These are phyloP conservation scores for Aureobasidium sp. DNA, from an alignment of 2,329 filamentous ascomycete genomes.

Conservation along the genomic window DNA sequence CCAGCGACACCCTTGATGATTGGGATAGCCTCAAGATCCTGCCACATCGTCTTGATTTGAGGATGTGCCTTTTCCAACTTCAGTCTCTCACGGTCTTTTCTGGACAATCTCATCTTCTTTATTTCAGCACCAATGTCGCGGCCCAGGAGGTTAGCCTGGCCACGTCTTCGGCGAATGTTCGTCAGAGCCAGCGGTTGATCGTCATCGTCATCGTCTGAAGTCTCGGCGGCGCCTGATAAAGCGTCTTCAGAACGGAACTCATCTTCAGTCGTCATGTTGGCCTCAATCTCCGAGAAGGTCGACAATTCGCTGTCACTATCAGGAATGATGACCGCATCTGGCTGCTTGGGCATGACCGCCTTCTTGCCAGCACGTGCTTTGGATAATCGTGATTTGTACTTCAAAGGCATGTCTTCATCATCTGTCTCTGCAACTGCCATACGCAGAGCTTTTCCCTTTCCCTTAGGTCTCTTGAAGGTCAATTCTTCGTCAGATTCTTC, in stretches of 20 bases:
- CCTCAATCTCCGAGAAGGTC: constrained; percentile 30
- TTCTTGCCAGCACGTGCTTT: constrained; percentile 18
- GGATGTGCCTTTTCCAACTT: constrained; percentile 73
- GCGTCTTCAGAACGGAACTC: constrained; percentile 21
- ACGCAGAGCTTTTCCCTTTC: neutral
- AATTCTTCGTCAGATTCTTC: constrained; percentile 8
- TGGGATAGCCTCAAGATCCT: constrained; percentile 60
- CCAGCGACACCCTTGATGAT: constrained; percentile 58
- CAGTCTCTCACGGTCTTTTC: constrained; percentile 46
- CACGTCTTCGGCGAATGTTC: neutral
- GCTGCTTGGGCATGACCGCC: neutral
- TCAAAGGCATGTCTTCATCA: constrained; percentile 20
- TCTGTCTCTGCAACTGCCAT: constrained; percentile 22
- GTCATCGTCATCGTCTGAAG: constrained; percentile 28
- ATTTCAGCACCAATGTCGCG: constrained; percentile 13
- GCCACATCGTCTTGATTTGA: constrained; percentile 77
- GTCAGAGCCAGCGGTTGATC: constrained; percentile 21
- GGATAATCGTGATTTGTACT: constrained; percentile 7
- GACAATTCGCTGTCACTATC: constrained; percentile 37
- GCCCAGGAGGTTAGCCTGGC: neutral
- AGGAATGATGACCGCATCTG: constrained; percentile 22
- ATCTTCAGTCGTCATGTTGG: constrained; percentile 29
- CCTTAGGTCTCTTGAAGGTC: constrained; percentile 16
- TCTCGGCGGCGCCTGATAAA: constrained; percentile 18
- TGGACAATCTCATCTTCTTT: constrained; percentile 16